Evolutionary conservation across 2,329 filamentous ascomycete species (phyloP), one percentile per base, ranked within the genome.

Genomic region (Periconia sp.): DNA sequence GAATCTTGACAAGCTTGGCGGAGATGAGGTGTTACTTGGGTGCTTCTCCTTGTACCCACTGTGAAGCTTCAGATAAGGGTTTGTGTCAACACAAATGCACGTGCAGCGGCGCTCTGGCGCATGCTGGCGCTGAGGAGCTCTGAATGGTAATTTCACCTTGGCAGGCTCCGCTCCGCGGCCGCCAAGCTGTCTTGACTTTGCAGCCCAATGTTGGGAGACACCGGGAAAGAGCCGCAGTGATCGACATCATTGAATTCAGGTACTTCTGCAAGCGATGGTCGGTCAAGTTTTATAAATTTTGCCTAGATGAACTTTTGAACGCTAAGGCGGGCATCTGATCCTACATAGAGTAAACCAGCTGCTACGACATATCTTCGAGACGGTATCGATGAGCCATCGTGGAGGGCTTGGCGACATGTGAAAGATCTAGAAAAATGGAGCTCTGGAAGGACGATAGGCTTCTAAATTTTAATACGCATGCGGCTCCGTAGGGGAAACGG

Each of bases 21-120:
- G 50, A 52, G 48, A 50, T 54, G 41, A 54, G 48, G 56, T 61
- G 60, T 64, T 61, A 56, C 59, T 59, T 63, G 50, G 48, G 43
- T 51, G 45, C 34, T 29, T 38, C 54, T 54, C 59, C 55, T 57
- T 34, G 57, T 58, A 61, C 46, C 61, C 64, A 66, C 63, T 46
- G 47, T 43, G 40, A 40, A 58, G 56, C 50, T 52, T 57, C 57
- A 54, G 57, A 65, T 57, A 56, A 61, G 59, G 46, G 54, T 48
- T 40, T 55, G 48, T 43, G 38, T 52, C 46, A 50, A 43, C 32
- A 40, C 37, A 46, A 44, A 42, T 48, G 55, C 54, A 57, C 47
- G 49, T 56, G 45, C 61, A 46, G 38, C 22, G 38, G 26, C 24
- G 15, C 30, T 47, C n/a, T n/a, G n/a, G n/a, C n/a, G 12, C 28